phyloP scores from a whole-genome alignment of 1,284 basidiomycete genomes.

The Leccinum angustisporum region DNA sequence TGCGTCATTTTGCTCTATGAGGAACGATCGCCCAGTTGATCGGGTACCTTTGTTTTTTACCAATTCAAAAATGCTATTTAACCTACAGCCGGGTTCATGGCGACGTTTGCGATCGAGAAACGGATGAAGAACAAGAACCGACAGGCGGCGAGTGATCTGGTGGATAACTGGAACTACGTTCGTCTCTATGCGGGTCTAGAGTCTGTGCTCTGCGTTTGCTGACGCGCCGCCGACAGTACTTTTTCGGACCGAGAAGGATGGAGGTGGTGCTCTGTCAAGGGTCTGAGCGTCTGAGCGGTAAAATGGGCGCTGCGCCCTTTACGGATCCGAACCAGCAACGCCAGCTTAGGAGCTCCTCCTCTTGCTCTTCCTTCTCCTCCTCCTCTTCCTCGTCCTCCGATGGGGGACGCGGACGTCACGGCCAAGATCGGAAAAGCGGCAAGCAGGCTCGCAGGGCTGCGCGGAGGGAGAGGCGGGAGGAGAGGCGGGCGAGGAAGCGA shows the following conservation, averaged over 20 bases:
- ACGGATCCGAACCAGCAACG: constrained; percentile 23
- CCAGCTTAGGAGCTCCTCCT: not conserved
- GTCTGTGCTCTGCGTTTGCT: not conserved
- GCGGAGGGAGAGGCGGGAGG: constrained; percentile 11
- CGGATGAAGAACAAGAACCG: constrained; percentile 31
- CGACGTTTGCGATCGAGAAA: constrained; percentile 24
- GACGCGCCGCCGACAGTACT: constrained; percentile 19
- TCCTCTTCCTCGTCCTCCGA: constrained; percentile 4
- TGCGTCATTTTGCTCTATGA: not conserved
- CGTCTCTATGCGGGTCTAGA: constrained; percentile 1
- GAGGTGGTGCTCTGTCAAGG: constrained; percentile 32
- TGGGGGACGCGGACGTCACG: not conserved
- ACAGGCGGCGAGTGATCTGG: constrained; percentile 29
- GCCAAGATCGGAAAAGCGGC: not conserved
- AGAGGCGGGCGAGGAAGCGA: constrained; percentile 7
- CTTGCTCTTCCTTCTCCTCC: not conserved
- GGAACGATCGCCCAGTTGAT: not conserved
- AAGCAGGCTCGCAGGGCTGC: constrained; percentile 12
- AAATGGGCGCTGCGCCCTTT: constrained; percentile 22
- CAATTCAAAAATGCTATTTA: not conserved
- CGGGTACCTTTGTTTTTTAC: constrained; percentile 3
- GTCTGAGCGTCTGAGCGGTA: constrained; percentile 30
- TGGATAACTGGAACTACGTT: constrained; percentile 36
- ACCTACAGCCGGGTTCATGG: constrained; percentile 22
- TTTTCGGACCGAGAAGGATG: constrained; percentile 34